These are phyloP conservation scores for Penicillium bovifimosum DNA, from an alignment of 495 filamentous ascomycete species.

Conservation along the genomic window DNA sequence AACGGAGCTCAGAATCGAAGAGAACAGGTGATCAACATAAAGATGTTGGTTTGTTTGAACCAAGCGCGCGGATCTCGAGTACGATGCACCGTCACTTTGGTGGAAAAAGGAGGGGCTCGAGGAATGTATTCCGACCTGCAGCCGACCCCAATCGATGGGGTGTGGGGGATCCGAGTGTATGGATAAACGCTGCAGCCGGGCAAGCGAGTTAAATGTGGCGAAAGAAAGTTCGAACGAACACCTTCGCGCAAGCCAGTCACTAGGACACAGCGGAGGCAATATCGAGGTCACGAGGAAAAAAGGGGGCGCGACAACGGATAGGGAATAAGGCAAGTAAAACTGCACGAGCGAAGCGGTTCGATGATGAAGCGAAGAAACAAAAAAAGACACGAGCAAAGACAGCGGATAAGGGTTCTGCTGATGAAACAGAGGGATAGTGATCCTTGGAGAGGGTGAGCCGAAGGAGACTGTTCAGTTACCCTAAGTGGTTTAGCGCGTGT, in stretches of 20 bases:
- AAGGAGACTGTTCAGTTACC: slow-evolving; percentile 25
- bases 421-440: slow-evolving; percentile 9
- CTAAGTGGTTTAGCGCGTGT: slow-evolving; percentile 24
- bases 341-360: not conserved
- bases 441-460: slow-evolving; percentile 20
- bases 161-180: slow-evolving; percentile 53
- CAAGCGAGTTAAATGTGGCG: slow-evolving; percentile 25
- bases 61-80: slow-evolving; percentile 3
- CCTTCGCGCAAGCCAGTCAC: slow-evolving; percentile 16
- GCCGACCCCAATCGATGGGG: slow-evolving; percentile 35
- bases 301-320: slow-evolving; percentile 18
- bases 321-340: slow-evolving; percentile 8
- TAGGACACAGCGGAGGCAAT: slow-evolving; percentile 14
- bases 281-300: not conserved
- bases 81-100: slow-evolving; percentile 16
- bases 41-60: not conserved
- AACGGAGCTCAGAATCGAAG: not conserved
- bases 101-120: slow-evolving; percentile 5
- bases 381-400: slow-evolving; percentile 1
- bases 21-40: not conserved
- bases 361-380: not conserved
- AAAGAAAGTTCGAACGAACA: slow-evolving; percentile 17
- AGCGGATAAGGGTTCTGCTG: slow-evolving; percentile 9
- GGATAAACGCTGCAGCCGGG: slow-evolving; percentile 48
- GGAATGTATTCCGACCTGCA: slow-evolving; percentile 10